Percentiles rank a stretch among this genome's conserved stretches.
Conservation (phyloP, 345 rosid genomes). For the Syzygium jambos region DNA sequence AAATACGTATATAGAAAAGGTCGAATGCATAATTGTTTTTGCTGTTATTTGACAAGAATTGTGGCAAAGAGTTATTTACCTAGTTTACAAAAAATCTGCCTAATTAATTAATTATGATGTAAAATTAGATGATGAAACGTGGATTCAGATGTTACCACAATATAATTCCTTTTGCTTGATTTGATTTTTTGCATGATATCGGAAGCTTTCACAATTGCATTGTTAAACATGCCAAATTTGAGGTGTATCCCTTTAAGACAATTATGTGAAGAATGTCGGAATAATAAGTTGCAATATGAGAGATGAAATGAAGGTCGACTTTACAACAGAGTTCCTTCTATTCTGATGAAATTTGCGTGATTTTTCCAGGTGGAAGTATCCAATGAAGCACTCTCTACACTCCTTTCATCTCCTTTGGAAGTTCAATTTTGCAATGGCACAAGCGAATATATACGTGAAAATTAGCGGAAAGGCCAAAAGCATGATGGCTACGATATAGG, state of each 20-base stretch:
- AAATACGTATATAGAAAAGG: neutral
- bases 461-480: conserved; percentile 19
- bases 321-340: neutral
- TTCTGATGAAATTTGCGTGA: neutral
- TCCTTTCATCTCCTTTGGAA: conserved; percentile 19
- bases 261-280: neutral
- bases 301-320: neutral
- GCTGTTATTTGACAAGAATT: neutral
- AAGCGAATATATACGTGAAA: conserved; percentile 18
- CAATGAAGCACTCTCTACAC: neutral
- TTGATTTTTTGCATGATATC: too few species aligned
- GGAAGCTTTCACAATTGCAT: neutral
- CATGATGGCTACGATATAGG: conserved; percentile 10
- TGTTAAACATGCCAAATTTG: neutral
- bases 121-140: neutral
- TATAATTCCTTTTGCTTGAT: too few species aligned
- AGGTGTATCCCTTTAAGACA: neutral
- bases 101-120: neutral
- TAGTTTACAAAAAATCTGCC: neutral
- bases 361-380: neutral
- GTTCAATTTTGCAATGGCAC: conserved; percentile 26
- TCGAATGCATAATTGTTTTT: neutral
- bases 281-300: neutral
- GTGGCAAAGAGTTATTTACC: neutral
- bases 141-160: neutral